Percentiles rank a stretch among this genome's conserved stretches.
phyloP scores from a whole-genome alignment of 169 alveolate species.

The Miamiensis avidus region DNA sequence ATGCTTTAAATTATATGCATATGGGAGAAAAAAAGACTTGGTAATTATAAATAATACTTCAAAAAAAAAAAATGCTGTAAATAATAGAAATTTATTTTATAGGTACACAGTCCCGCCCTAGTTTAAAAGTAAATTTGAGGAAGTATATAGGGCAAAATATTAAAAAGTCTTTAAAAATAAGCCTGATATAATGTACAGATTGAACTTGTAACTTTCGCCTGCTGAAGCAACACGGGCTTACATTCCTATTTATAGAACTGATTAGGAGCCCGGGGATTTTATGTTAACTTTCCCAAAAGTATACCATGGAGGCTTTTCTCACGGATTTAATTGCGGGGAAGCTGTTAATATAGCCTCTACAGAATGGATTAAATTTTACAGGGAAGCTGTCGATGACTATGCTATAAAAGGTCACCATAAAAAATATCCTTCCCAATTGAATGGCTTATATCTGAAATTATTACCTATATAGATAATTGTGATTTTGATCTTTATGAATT shows the following conservation, averaged over 20 bases:
- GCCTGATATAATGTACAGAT: constrained; percentile 40
- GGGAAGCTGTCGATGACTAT: constrained; percentile 43
- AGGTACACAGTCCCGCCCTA: constrained; percentile 55
- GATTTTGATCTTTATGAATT: background rate
- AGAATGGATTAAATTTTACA: constrained; percentile 50
- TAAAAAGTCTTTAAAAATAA: constrained; percentile 49
- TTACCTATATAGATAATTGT: background rate
- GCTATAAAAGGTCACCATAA: constrained; percentile 41
- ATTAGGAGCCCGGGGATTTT: constrained; percentile 66
- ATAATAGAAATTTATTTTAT: background rate
- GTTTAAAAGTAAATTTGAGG: constrained; percentile 53
- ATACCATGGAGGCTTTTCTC: constrained; percentile 73
- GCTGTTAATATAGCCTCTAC: constrained; percentile 56
- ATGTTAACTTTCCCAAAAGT: constrained; percentile 65
- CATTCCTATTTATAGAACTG: constrained; percentile 29
- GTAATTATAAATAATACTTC: constrained; percentile 37
- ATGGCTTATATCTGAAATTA: constrained; percentile 40
- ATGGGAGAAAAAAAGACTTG: constrained; percentile 70
- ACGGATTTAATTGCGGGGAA: constrained; percentile 64
- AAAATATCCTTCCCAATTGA: constrained; percentile 53
- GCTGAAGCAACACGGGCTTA: background rate
- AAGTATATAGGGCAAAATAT: constrained; percentile 49
- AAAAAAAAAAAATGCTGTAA: background rate
- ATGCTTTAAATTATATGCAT: constrained; percentile 69
- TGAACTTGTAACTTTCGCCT: constrained; percentile 9